phyloP scores from a whole-genome alignment of 352 stramenopile genomes.

The Globisporangium sylvaticum region DNA sequence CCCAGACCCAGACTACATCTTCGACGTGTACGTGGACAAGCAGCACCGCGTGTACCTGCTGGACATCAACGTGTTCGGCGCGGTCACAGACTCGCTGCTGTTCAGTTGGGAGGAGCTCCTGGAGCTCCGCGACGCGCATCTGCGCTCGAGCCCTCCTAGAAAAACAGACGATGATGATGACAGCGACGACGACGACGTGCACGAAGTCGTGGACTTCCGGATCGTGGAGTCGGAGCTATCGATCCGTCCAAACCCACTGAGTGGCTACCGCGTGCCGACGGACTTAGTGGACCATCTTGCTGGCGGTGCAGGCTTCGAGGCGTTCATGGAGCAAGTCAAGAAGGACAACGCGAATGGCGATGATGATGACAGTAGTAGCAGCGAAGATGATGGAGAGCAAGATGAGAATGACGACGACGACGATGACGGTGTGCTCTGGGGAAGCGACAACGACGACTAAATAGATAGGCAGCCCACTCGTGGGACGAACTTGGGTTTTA shows the following conservation, averaged over 20 bases:
- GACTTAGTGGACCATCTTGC: slow-evolving; percentile 82
- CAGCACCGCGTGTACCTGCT: slow-evolving; percentile 88
- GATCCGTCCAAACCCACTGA: slow-evolving; percentile 65
- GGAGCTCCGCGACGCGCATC: slow-evolving; percentile 20
- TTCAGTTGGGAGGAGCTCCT: slow-evolving; percentile 91
- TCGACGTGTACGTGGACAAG: slow-evolving; percentile 95
- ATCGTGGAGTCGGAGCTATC: slow-evolving; percentile 64
- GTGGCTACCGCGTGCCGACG: slow-evolving; percentile 77
- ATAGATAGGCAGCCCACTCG: not conserved
- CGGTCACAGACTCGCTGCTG: slow-evolving; percentile 90
- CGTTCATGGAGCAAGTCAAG: slow-evolving; percentile 81
- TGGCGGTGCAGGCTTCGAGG: slow-evolving; percentile 64
- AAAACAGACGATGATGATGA: slow-evolving; percentile 9
- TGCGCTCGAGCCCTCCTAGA: slow-evolving; percentile 12
- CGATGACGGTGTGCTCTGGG: slow-evolving; percentile 15
- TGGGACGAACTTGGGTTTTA: not conserved
- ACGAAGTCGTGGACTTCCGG: slow-evolving; percentile 70
- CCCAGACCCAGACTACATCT: slow-evolving; percentile 80
- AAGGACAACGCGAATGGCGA: slow-evolving; percentile 46
- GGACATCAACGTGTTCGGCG: slow-evolving; percentile 94
- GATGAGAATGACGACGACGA: slow-evolving; percentile 16
- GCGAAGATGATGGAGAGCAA: slow-evolving; percentile 11
- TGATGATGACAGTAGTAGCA: slow-evolving; percentile 17
- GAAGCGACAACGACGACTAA: slow-evolving; percentile 22
- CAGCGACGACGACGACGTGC: slow-evolving; percentile 28